Conservation (phyloP, 345 rosid species). For the Pelargonium nanum region DNA sequence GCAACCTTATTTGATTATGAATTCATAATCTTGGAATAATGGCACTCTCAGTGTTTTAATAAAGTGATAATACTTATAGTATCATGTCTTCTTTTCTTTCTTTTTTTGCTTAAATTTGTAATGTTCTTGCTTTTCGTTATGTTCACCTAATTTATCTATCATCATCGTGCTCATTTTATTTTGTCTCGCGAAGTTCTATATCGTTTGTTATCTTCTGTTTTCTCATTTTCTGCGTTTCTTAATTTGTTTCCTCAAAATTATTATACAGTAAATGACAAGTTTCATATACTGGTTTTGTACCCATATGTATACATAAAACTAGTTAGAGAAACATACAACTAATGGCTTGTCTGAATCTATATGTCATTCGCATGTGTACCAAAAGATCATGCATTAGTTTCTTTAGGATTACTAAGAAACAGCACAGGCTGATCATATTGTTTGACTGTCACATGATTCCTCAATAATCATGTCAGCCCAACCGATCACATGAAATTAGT, state of each 20-base stretch:
- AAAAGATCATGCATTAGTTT: no score
- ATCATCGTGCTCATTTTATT: not conserved
- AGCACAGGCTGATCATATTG: not conserved
- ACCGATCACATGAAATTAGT: not conserved
- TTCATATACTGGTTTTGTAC: not conserved
- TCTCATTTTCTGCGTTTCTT: not conserved
- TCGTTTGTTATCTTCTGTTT: not conserved
- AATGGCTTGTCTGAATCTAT: not conserved
- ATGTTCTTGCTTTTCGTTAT: not conserved
- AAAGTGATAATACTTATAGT: not conserved
- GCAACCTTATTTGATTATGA: conserved; percentile 16
- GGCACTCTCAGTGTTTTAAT: conserved; percentile 3
- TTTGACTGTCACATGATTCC: not conserved
- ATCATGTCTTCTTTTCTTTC: not conserved
- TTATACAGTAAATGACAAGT: no score
- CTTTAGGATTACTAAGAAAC: not conserved
- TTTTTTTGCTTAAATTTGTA: no score
- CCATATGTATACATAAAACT: not conserved
- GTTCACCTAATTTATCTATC: not conserved
- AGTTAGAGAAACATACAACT: not conserved
- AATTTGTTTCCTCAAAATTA: not conserved
- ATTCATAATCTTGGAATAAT: conserved; percentile 7
- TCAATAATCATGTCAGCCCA: not conserved
- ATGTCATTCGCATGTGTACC: not conserved
- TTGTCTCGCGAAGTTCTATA: not conserved